A percentile compares a stretch with the other conserved stretches of the same genome.
These are phyloP conservation scores for Xylaria sp. DNA, from an alignment of 2,329 filamentous ascomycete genomes.

Conservation along the genomic window DNA sequence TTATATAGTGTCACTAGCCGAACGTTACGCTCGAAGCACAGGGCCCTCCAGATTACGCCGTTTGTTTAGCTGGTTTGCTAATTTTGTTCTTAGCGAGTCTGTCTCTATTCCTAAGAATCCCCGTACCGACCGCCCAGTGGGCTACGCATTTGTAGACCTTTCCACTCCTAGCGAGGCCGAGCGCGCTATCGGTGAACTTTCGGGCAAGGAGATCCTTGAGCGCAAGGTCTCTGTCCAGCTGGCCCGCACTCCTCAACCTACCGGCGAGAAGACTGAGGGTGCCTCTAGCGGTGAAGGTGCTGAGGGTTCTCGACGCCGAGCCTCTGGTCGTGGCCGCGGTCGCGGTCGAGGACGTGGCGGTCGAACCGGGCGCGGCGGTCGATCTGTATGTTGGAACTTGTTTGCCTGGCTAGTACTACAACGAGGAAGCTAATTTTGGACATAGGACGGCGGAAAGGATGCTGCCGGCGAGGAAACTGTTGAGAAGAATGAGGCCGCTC, in stretches of 20 bases:
- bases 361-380: slow-evolving; percentile 66
- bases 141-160: slow-evolving; percentile 98
- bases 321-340: slow-evolving; percentile 69
- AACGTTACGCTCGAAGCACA: neutral
- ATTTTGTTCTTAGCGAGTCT: slow-evolving; percentile 75
- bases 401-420: neutral
- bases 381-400: slow-evolving; percentile 53
- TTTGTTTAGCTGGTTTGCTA: slow-evolving; percentile 16
- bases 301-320: slow-evolving; percentile 67
- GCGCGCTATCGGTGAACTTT: slow-evolving; percentile 92
- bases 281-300: slow-evolving; percentile 75
- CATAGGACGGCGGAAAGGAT: slow-evolving; percentile 54
- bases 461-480: slow-evolving; percentile 53
- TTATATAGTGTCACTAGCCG: neutral
- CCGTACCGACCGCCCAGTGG: slow-evolving; percentile 96
- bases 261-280: slow-evolving; percentile 76
- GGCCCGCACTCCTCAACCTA: slow-evolving; percentile 92
- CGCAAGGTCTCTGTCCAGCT: slow-evolving; percentile 99
- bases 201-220: slow-evolving; percentile 96
- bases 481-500: slow-evolving; percentile 51
- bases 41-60: neutral
- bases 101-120: slow-evolving; percentile 99
- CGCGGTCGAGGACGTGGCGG: slow-evolving; percentile 70
- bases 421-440: slow-evolving; percentile 17
- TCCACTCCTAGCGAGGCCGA: slow-evolving; percentile 93